These are phyloP conservation scores for Verticillium longisporum DNA, from an alignment of 2,329 filamentous ascomycete species.

Conservation along the genomic window DNA sequence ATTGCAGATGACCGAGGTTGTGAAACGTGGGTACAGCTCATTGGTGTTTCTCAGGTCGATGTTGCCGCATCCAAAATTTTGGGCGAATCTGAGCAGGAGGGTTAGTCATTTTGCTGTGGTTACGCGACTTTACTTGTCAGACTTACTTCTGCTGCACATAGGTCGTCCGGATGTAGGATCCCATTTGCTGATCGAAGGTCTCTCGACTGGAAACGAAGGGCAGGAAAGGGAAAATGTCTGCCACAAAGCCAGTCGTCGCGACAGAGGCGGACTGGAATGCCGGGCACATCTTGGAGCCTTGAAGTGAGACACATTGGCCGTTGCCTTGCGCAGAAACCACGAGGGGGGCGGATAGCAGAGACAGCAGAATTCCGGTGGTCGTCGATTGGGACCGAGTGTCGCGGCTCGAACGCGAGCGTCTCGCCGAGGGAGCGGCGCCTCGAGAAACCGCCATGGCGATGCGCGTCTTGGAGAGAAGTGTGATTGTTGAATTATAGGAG, in stretches of 20 bases:
- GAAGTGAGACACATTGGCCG: conserved; percentile 49
- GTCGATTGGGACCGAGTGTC: background rate
- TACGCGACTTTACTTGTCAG: background rate
- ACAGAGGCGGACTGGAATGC: conserved; percentile 69
- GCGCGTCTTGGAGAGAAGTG: background rate
- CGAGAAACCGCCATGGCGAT: background rate
- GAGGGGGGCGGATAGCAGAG: conserved; percentile 26
- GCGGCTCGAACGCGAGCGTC: background rate
- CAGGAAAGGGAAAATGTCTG: conserved; percentile 71
- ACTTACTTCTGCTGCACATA: conserved; percentile 76
- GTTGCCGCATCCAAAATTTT: conserved; percentile 70
- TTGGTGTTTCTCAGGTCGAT: conserved; percentile 73
- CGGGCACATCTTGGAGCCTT: conserved; percentile 62
- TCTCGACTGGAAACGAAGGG: conserved; percentile 67
- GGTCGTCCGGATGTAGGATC: conserved; percentile 62
- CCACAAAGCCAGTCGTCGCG: conserved; percentile 52
- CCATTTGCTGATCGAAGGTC: conserved; percentile 72
- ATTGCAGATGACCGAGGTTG: conserved; percentile 88
- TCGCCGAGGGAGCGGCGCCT: background rate
- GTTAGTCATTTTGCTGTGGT: background rate
- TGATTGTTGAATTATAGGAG: background rate
- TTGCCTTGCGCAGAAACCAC: conserved; percentile 32
- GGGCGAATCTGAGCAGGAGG: conserved; percentile 62
- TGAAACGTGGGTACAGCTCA: conserved; percentile 86
- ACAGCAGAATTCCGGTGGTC: conserved; percentile 11